Evolutionary conservation across 129 eudicot genomes (phyloP).

Genomic region (Arctium lappa): DNA sequence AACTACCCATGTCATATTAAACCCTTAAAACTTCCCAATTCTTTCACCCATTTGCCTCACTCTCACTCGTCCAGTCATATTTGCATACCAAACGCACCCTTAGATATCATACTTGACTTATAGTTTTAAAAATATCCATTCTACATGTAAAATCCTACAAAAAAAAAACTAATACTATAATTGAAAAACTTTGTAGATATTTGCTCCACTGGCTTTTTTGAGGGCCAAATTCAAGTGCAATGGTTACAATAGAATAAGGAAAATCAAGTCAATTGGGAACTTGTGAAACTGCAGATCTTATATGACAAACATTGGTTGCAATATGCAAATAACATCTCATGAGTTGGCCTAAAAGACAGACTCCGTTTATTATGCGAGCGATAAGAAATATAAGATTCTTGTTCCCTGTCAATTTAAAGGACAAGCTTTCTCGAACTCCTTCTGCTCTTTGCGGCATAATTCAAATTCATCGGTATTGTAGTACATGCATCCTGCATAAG

Average conservation of each 20-base stretch:
- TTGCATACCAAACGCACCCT: neutral
- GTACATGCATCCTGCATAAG: slow-evolving; percentile 87
- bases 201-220: neutral
- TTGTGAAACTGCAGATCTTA: slow-evolving; percentile 19
- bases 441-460: slow-evolving; percentile 74
- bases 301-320: slow-evolving; percentile 24
- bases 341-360: slow-evolving; percentile 13
- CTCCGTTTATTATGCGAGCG: slow-evolving; percentile 16
- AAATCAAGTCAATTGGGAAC: neutral
- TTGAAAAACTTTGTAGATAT: neutral
- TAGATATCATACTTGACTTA: neutral
- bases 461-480: slow-evolving; percentile 93
- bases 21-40: neutral
- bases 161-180: neutral
- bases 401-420: slow-evolving; percentile 42
- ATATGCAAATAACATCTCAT: neutral
- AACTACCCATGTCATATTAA: neutral
- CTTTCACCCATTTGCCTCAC: neutral
- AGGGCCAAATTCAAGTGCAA: slow-evolving; percentile 8
- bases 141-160: neutral
- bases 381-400: neutral
- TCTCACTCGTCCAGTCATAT: neutral
- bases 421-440: slow-evolving; percentile 88
- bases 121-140: neutral
- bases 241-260: slow-evolving; percentile 7